Base-by-base conservation (phyloP, 441 rosid species). In the Populus tomentosa region DNA sequence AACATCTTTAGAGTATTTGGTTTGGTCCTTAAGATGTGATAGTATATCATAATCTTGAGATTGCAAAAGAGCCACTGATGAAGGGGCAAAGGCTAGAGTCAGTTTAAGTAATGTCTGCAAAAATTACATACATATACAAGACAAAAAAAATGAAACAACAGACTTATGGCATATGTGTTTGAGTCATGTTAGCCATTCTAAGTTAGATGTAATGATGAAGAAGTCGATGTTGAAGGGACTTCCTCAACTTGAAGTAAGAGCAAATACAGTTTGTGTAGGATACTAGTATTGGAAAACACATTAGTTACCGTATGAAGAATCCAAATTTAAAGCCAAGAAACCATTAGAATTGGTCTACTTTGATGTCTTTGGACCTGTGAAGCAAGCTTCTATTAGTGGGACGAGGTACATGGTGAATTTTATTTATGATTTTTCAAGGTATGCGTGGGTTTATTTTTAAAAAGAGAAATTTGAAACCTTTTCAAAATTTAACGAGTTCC, bases 291-390 rank as follows among this genome's bases (percentile, higher is more conserved):
- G 35, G 6, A 70, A 70, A 23, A 32, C 73, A 9, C 73, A 70
- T 40, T 61, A 38, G 40, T 70, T 70, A 32, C 1, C 59, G 28
- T 70, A 35, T 23, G 30, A 70, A n/a, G 73, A 70, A 23, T 70
- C 26, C 26, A 26, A 26, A 26, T 26, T 26, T 26, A 26, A 26
- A 26, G 26, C 26, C 26, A 26, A 26, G 6, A 24, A 4, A 6
- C 69, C 62, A 14, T 61, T 69, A 18, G 36, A 69, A 24, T 10
- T 76, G 8, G 5, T 76, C 1, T 69, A 76, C 8, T 56, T 20
- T 24, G 69, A 77, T 36, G 79, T 77, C 18, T 36, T 73, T 70
- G 79, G 56, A 30, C 72, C 33, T 21, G 38, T 69, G 8, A 76
- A 76, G 36, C 36, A 61, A 56, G 13, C 59, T 6, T 76, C 63